Evolutionary conservation across 805 yeast genomes (phyloP).

Genomic region (Hemisphaericaspora nanyangensis): DNA sequence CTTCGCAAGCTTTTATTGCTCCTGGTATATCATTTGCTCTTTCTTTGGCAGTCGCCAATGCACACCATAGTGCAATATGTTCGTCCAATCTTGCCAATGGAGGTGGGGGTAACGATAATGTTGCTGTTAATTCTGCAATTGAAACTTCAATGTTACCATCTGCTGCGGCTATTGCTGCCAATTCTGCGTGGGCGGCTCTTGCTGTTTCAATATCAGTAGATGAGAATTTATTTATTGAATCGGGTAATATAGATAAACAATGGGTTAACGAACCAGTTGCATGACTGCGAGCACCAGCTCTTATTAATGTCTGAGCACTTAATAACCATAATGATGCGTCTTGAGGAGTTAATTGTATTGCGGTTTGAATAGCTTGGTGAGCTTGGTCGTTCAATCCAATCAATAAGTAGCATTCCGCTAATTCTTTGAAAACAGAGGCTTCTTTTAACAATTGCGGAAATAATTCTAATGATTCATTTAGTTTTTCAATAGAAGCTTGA

Average conservation of each 20-base stretch:
- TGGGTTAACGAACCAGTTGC: conserved; percentile 47
- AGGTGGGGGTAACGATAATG: conserved; percentile 49
- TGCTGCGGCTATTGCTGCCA: conserved; percentile 52
- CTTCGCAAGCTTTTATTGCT: conserved; percentile 48
- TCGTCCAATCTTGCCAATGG: conserved; percentile 42
- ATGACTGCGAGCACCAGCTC: conserved; percentile 40
- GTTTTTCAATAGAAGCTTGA: conserved; percentile 36
- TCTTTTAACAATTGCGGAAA: conserved; percentile 38
- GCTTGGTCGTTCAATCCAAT: conserved; percentile 50
- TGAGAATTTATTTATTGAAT: conserved; percentile 21
- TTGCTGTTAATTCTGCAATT: conserved; percentile 47
- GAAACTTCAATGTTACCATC: conserved; percentile 49
- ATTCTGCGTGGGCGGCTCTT: conserved; percentile 50
- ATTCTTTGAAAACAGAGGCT: conserved; percentile 42
- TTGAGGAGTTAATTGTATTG: conserved; percentile 31
- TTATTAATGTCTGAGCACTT: conserved; percentile 46
- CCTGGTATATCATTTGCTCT: conserved; percentile 46
- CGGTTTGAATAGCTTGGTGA: conserved; percentile 44
- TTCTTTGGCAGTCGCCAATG: conserved; percentile 49
- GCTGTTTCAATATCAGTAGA: conserved; percentile 43
- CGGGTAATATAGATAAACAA: conserved; percentile 41
- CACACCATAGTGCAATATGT: conserved; percentile 51
- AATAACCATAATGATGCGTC: conserved; percentile 48
- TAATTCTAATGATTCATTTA: conserved; percentile 34
- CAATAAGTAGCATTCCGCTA: conserved; percentile 48